Base-by-base conservation (phyloP, 108 stramenopile genomes). In the Cyclotella choctawhatcheeana region DNA sequence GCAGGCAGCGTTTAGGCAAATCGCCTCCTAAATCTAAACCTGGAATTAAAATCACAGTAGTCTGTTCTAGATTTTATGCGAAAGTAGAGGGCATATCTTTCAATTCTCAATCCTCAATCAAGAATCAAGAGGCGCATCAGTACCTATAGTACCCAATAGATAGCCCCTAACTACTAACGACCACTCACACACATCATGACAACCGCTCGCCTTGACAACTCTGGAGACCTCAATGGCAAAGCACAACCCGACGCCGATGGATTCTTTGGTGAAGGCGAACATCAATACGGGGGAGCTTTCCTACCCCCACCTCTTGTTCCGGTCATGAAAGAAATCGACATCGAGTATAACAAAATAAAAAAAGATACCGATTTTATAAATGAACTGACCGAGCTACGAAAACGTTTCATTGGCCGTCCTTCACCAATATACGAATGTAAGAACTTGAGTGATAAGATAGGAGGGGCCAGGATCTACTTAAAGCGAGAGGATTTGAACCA, bases 401-500 rank as follows among this genome's bases (percentile, higher is more conserved):
- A 82, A 51, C 87, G 92, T 27, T 97, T 93, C 67, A 87, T 95
- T 22, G 96, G 94, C 16, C 91, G 94, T 25, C 97, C 96, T 35
- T 96, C 95, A 37, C 92, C 96, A 21, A 85, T 97, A 53, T 95
- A 95, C 82, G 82, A 88, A 55, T 95, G 94, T 22, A 77, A 87
- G 64, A 87, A 95, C 25, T 76, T 97, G 20, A 87, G 92, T 5
- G 85, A 95, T 65, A 48, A 84, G 50, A 75, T 88, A 32, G 95
- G 97, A 31, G 93, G 95, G 21, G 95, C 92, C 2, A 80, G 82
- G 64, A 96, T 97, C 67, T 97, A 92, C 89, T 65, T 97, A 37
- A 97, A 97, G 71, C 81, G 97, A 20, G 97, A 97, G 66, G 97
- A 97, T 79, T 78, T 97, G 59, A 92, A 93, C 21, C 97, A 96